Evolutionary conservation across 2,329 filamentous ascomycete species (phyloP).

Genomic region (Phaeomoniella chlamydospora): DNA sequence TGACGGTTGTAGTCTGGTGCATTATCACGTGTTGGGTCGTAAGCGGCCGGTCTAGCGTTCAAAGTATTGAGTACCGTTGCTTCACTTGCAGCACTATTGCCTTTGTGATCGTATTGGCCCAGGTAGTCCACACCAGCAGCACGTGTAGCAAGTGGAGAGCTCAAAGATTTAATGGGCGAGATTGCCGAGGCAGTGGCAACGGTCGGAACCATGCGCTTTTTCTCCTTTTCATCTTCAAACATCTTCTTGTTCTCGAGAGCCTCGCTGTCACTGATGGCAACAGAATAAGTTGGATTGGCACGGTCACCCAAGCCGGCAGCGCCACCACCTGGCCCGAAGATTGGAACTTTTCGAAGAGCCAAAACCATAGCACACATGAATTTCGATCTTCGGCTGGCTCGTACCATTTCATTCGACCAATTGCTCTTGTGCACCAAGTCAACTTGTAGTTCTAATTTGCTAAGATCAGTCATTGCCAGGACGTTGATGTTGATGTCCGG

Average conservation of each 20-base stretch:
- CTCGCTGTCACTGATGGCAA: slow-evolving; percentile 55
- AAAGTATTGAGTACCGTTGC: slow-evolving; percentile 18
- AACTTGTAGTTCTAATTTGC: slow-evolving; percentile 72
- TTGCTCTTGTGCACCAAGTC: slow-evolving; percentile 87
- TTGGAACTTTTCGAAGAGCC: slow-evolving; percentile 74
- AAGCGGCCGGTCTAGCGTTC: slow-evolving; percentile 17
- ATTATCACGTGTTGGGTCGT: slow-evolving; percentile 15
- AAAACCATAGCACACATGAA: slow-evolving; percentile 90
- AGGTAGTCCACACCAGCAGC: background rate
- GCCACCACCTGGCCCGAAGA: slow-evolving; percentile 66
- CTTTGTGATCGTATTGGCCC: background rate
- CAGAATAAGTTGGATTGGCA: slow-evolving; percentile 69
- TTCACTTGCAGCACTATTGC: slow-evolving; percentile 9
- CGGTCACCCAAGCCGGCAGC: slow-evolving; percentile 43
- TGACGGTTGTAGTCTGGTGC: slow-evolving; percentile 14
- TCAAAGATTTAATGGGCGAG: background rate
- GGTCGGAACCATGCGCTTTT: slow-evolving; percentile 48
- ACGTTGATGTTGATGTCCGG: slow-evolving; percentile 69
- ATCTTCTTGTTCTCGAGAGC: slow-evolving; percentile 50
- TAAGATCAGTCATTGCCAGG: slow-evolving; percentile 64
- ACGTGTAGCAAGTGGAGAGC: background rate
- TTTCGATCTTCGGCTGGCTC: slow-evolving; percentile 71
- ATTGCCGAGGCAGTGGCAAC: slow-evolving; percentile 6
- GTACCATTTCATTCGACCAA: slow-evolving; percentile 75
- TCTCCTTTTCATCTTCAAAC: slow-evolving; percentile 46